These are phyloP conservation scores for Cavenderia fasciculata DNA, from an alignment of 78 protist genomes.

Conservation along the genomic window DNA sequence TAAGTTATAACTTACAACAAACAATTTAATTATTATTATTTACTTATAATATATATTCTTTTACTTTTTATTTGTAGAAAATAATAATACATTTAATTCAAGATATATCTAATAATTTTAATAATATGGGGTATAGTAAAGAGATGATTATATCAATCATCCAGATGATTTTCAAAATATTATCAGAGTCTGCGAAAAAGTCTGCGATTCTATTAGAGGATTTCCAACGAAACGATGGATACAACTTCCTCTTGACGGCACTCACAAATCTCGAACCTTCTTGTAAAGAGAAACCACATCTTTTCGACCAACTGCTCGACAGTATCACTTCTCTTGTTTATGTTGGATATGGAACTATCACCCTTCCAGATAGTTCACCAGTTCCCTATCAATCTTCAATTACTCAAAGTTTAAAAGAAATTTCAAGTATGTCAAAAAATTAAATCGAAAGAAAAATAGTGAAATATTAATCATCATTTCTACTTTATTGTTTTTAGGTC, in stretches of 20 bases:
- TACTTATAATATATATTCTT: background rate
- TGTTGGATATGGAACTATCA: slow-evolving; percentile 63
- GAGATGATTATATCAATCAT: slow-evolving; percentile 36
- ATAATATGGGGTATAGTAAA: slow-evolving; percentile 21
- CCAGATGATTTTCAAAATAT: slow-evolving; percentile 48
- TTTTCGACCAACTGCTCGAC: slow-evolving; percentile 27
- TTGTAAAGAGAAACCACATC: slow-evolving; percentile 45
- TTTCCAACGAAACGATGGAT: slow-evolving; percentile 39
- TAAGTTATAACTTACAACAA: background rate
- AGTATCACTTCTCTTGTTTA: slow-evolving; percentile 24
- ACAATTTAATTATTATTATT: background rate
- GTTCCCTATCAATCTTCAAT: slow-evolving; percentile 71
- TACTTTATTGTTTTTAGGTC: slow-evolving; percentile 16
- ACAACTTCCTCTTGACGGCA: slow-evolving; percentile 23
- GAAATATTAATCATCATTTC: too few relatives aligned
- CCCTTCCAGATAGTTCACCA: slow-evolving; percentile 51
- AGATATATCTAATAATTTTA: slow-evolving; percentile 35
- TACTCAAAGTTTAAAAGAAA: slow-evolving; percentile 41
- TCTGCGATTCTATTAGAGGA: slow-evolving; percentile 59
- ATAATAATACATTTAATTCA: slow-evolving; percentile 11
- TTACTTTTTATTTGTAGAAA: background rate
- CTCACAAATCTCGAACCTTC: slow-evolving; percentile 49
- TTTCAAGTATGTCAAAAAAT: slow-evolving; percentile 21
- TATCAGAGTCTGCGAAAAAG: slow-evolving; percentile 44
- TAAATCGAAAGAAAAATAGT: background rate